phyloP scores from a whole-genome alignment of 2,329 filamentous ascomycete species.

The Aspergillus latus region DNA sequence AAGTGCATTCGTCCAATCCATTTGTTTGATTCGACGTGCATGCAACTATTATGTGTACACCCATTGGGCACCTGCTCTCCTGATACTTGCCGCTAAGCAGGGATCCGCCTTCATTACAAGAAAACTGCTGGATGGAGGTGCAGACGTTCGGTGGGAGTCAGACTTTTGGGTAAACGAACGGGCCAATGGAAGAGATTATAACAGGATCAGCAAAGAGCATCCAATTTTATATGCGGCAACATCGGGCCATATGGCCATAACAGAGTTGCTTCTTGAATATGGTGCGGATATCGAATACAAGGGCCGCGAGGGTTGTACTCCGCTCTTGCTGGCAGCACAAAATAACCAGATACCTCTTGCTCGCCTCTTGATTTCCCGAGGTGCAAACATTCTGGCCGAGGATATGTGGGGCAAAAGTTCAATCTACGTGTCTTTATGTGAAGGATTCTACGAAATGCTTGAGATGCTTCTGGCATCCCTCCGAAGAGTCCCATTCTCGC shows the following conservation, averaged over 20 bases:
- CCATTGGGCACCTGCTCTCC: not conserved
- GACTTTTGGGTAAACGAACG: not conserved
- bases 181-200: not conserved
- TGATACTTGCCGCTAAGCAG: not conserved
- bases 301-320: not conserved
- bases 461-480: not conserved
- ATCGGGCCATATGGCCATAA: not conserved
- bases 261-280: not conserved
- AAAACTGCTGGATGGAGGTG: not conserved
- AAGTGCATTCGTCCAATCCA: not conserved
- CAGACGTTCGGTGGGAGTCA: not conserved
- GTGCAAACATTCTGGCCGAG: not conserved
- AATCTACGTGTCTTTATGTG: not conserved
- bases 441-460: not conserved
- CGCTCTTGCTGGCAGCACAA: not conserved
- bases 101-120: not conserved
- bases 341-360: not conserved
- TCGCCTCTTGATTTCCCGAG: not conserved
- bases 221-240: not conserved
- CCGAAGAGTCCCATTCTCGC: not conserved
- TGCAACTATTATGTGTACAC: not conserved
- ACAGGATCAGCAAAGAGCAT: not conserved
- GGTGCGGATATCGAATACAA: not conserved
- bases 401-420: not conserved
- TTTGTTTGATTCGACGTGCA: not conserved